Percentiles rank a stretch among this genome's conserved stretches.
Conservation (phyloP, 768 basidiomycete genomes). For the Tulasnella sp. region DNA sequence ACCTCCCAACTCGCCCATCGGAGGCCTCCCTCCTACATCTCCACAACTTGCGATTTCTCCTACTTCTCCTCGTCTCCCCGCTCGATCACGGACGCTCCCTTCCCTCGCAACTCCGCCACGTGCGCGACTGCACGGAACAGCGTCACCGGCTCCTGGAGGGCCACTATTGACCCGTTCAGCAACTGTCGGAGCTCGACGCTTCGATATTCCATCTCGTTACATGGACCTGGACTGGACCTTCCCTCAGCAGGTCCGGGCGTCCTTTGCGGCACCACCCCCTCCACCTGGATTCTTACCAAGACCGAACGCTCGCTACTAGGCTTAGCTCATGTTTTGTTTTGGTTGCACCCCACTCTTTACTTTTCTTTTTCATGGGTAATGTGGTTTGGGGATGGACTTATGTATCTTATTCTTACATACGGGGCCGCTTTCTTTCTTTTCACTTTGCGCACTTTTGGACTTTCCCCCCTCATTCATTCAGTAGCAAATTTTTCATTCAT, state of each 20-base stretch:
- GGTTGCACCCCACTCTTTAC: neutral
- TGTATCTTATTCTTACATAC: constrained; percentile 1
- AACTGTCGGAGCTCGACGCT: neutral
- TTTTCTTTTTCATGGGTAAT: neutral
- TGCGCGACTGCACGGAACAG: neutral
- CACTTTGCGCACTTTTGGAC: neutral
- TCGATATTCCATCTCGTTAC: neutral
- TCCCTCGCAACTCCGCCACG: neutral
- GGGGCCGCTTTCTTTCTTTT: neutral
- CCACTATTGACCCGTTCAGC: neutral
- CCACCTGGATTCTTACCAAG: constrained; percentile 4
- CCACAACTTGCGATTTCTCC: neutral
- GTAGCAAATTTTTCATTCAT: neutral
- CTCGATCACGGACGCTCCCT: constrained; percentile 2
- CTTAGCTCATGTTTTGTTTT: neutral
- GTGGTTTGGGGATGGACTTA: constrained; percentile 3
- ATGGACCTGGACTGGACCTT: neutral
- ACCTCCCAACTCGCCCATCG: neutral
- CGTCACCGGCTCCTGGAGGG: neutral
- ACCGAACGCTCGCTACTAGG: neutral
- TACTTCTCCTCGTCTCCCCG: neutral
- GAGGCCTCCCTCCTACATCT: neutral
- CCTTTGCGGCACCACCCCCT: neutral
- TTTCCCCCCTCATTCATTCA: neutral
- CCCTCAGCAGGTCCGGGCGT: neutral